A percentile compares a stretch with the other conserved stretches of the same genome.
phyloP scores from a whole-genome alignment of 2,329 filamentous ascomycete species.

The Fusarium foetens region DNA sequence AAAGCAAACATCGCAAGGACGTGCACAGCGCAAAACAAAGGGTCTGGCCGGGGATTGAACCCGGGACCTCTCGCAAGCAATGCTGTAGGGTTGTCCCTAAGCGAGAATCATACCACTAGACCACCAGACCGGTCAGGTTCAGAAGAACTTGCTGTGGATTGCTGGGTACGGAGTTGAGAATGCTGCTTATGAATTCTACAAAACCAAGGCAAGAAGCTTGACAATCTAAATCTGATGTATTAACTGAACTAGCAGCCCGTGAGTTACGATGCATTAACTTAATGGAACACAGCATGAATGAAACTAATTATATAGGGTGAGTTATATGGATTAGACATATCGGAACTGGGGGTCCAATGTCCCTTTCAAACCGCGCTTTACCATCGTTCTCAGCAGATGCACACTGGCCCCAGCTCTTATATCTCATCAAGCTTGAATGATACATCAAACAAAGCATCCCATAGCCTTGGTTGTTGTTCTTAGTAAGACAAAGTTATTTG shows the following conservation, averaged over 20 bases:
- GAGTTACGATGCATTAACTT: too few relatives aligned
- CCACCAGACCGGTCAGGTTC: slow-evolving; percentile 56
- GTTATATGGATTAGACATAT: too few relatives aligned
- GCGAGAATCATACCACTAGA: slow-evolving; percentile 78
- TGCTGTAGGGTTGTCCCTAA: slow-evolving; percentile 64
- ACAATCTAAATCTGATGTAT: too few relatives aligned
- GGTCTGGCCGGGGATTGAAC: slow-evolving; percentile 60
- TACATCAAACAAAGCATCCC: too few relatives aligned
- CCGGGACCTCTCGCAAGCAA: slow-evolving; percentile 57
- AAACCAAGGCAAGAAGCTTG: too few relatives aligned
- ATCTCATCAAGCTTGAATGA: too few relatives aligned
- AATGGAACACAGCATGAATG: too few relatives aligned
- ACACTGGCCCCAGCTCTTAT: too few relatives aligned
- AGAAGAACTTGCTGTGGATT: neutral
- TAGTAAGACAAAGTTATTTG: too few relatives aligned
- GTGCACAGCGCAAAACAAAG: slow-evolving; percentile 39
- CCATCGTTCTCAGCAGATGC: neutral
- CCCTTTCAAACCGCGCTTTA: neutral
- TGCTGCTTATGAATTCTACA: neutral
- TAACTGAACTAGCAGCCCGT: too few relatives aligned
- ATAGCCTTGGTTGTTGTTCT: too few relatives aligned
- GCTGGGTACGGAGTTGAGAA: rapidly evolving
- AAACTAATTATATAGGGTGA: too few relatives aligned
- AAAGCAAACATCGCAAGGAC: neutral
- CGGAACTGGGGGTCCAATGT: neutral